phyloP scores from a whole-genome alignment of 2,329 filamentous ascomycete species.

The Shiraia sp. region DNA sequence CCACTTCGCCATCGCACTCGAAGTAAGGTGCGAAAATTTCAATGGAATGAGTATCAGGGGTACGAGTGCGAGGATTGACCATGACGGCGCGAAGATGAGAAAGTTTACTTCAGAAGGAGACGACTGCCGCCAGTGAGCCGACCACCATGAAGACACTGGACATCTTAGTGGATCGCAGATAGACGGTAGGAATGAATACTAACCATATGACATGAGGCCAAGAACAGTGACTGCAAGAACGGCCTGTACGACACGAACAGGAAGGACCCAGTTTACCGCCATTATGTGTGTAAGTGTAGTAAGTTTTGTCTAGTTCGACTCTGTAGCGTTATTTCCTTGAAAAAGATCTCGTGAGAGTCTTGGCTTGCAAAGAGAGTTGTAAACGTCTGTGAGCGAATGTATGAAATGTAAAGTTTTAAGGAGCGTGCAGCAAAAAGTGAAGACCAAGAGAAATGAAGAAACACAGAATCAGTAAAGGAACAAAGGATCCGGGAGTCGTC shows the following conservation, averaged over 20 bases:
- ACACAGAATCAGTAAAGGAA: neutral
- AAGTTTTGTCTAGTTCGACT: too few species aligned
- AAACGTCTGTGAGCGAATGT: conserved; percentile 1
- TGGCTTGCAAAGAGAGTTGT: neutral
- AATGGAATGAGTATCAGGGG: conserved; percentile 72
- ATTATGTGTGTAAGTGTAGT: too few species aligned
- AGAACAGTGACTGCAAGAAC: conserved; percentile 75
- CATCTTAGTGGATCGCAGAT: conserved; percentile 1
- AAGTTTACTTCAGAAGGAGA: conserved; percentile 69
- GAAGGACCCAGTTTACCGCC: conserved; percentile 60
- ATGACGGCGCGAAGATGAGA: conserved; percentile 77
- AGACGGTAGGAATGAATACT: conserved; percentile 18
- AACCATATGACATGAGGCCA: conserved; percentile 74
- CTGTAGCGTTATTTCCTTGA: neutral
- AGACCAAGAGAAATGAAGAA: neutral
- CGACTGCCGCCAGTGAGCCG: conserved; percentile 54
- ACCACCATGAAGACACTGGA: conserved; percentile 61
- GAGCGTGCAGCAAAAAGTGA: conserved; percentile 1
- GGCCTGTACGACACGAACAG: conserved; percentile 68
- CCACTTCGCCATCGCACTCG: conserved; percentile 60
- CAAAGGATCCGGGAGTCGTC: neutral
- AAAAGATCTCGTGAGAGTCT: neutral
- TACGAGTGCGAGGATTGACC: conserved; percentile 68
- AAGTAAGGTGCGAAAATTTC: conserved; percentile 50
- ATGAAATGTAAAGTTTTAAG: conserved; percentile 1